Conservation (phyloP, 768 basidiomycete species). For the Mycena galopus region DNA sequence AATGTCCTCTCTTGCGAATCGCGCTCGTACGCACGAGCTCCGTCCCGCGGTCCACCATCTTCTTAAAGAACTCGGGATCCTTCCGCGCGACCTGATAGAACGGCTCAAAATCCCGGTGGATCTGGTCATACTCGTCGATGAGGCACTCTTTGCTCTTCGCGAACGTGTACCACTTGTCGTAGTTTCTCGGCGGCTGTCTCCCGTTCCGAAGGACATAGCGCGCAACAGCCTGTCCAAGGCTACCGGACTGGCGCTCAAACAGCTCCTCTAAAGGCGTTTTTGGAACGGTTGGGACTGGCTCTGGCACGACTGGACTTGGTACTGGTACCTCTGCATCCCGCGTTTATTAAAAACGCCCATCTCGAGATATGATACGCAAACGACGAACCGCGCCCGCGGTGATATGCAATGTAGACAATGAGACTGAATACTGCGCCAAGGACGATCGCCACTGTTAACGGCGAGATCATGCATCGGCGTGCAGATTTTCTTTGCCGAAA, state of each 20-base stretch:
- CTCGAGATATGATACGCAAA: neutral
- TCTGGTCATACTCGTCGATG: conserved; percentile 24
- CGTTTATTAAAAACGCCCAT: neutral
- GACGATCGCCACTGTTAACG: neutral
- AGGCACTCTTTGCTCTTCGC: conserved; percentile 13
- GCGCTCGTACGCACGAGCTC: conserved; percentile 3
- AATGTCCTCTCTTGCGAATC: neutral
- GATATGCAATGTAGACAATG: neutral
- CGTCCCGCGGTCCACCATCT: conserved; percentile 17
- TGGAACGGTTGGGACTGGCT: no score
- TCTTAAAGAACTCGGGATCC: conserved; percentile 13
- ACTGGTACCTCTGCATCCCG: neutral
- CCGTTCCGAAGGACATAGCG: conserved; percentile 20
- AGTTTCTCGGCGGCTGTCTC: conserved; percentile 7
- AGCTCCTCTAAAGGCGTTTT: neutral
- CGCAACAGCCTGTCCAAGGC: conserved; percentile 13
- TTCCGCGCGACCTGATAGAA: conserved; percentile 22
- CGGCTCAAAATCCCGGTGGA: conserved; percentile 20
- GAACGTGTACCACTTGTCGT: conserved; percentile 17
- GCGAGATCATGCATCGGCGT: conserved; percentile 1
- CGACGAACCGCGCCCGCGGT: neutral
- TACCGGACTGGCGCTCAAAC: conserved; percentile 18
- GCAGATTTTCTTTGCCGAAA: neutral
- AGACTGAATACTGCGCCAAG: neutral
- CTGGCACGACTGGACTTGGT: neutral